A percentile compares a stretch with the other conserved stretches of the same genome.
Evolutionary conservation across 768 basidiomycete genomes (phyloP).

Genomic region (Trametes punicea): DNA sequence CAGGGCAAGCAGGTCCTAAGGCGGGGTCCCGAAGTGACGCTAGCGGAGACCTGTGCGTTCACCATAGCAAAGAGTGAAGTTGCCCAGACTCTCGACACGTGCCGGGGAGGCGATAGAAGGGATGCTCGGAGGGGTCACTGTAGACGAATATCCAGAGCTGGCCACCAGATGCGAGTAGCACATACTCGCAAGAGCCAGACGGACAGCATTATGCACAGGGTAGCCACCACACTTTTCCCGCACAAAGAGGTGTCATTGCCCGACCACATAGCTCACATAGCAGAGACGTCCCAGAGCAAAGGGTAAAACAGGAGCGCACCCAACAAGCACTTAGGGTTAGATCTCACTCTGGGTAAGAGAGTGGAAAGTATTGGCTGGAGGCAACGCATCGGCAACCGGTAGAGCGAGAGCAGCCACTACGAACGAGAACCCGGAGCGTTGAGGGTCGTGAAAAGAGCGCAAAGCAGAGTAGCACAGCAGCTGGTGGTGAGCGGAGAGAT

Average conservation of each 20-base stretch:
- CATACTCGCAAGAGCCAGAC: constrained; percentile 19
- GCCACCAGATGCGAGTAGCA: neutral
- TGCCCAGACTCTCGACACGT: constrained; percentile 36
- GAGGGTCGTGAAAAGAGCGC: constrained; percentile 30
- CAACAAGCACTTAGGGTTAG: constrained; percentile 58
- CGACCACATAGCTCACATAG: constrained; percentile 19
- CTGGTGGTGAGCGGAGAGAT: neutral
- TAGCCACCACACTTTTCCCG: constrained; percentile 6
- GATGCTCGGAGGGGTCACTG: constrained; percentile 37
- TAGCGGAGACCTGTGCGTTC: constrained; percentile 46
- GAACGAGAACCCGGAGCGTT: constrained; percentile 50
- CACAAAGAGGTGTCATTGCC: constrained; percentile 19
- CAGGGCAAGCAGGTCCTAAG: constrained; percentile 18
- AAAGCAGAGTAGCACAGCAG: neutral
- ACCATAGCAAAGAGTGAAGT: constrained; percentile 15
- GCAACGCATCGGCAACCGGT: constrained; percentile 31
- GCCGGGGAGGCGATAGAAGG: constrained; percentile 51
- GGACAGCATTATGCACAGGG: constrained; percentile 8
- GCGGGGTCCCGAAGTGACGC: constrained; percentile 52
- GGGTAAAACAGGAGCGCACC: constrained; percentile 30
- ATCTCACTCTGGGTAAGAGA: constrained; percentile 46
- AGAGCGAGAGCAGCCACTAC: constrained; percentile 23
- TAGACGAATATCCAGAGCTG: constrained; percentile 17
- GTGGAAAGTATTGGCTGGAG: constrained; percentile 53
- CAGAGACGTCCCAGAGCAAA: constrained; percentile 31